Evolutionary conservation across 768 basidiomycete genomes (phyloP), one percentile per base, ranked within the genome.

Genomic region (Kwoniella dendrophila): DNA sequence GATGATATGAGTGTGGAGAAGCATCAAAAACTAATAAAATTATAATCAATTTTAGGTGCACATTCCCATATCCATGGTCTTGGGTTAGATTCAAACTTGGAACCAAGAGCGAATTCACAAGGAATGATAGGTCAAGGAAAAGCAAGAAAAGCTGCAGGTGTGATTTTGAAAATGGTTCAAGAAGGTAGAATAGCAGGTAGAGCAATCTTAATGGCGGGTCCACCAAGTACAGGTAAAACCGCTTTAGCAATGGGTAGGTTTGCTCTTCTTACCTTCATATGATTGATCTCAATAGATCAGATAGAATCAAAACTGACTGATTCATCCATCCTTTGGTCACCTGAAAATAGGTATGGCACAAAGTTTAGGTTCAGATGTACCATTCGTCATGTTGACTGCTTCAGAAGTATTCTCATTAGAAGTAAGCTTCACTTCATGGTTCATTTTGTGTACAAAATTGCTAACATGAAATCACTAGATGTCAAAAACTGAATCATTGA

Each of bases 61-160:
- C 81, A 82, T 67, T 81, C 95, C 18, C 95, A 99, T 81, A 93
- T 99, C 72, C 92, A 87, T 56, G 96, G 96, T 2, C 84, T 98
- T 32, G 96, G 96, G 0, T 86, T 98, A 45, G 94, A 97, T 69
- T 90, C 92, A 66, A 70, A 77, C 26, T 84, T 98, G 62, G 93
- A 97, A 79, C 93, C 95, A 14, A 86, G 93, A 20, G 85, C 83
- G 33, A 90, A 87, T 77, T 77, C 76, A 2, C 92, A 98, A 76
- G 96, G 96, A 3, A 96, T 99, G 87, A 95, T 99, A 26, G 96
- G 96, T 0, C 96, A 99, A 76, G 90, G 83, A 2, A 92, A 93
- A 76, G 96, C 96, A 22, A 87, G 96, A 44, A 96, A 96, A 79
- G 95, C 96, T 0, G 96, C 95, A 0, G 96, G 96, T 1, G 89